Base-by-base conservation (phyloP, 176 grass and related monocot species). In the Lolium perenne region DNA sequence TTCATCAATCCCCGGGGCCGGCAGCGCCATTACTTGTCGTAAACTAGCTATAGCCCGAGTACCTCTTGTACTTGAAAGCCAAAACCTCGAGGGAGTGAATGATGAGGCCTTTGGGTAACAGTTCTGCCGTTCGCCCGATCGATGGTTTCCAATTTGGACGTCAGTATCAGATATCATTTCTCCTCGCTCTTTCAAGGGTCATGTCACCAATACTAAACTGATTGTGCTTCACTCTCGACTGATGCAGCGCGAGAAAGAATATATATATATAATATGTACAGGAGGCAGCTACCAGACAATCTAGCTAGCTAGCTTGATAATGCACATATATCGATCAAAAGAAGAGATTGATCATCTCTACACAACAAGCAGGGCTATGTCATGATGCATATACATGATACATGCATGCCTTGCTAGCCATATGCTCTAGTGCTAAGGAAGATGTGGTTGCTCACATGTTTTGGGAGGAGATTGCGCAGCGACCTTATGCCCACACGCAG, bases 161-260 rank as follows among this genome's bases (percentile, higher is more conserved):
- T 74, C 87, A 64, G 22, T 16, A 84, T 60, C 81, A 84, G 65
- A 64, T 72, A 84, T 80, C 41, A 2, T 29, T 80, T 80, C 65
- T 25, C 49, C 12, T 7, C 7, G 10, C 65, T 71, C 50, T 71
- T 82, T 71, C 69, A 67, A 81, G 20, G 43, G 77, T 81, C 70
- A 12, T 17, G 51, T 89, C 83, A 38, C 40, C 38, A 50, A 81
- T 57, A 81, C 50, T 67, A 20, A 81, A 69, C 10, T 85, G 50
- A 67, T 80, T 80, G 9, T 22, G 20, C 8, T 74, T 11, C 48
- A 76, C 23, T 1, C 43, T 74, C 11, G 7, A 85, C 25, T 57
- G 82, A 35, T n/a, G 35, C 80, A 56, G 23, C 9, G 11, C 48
- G 26, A 51, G 13, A 51, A 74, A 16, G 11, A 64, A 65, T 16